Base-by-base conservation (phyloP, 108 stramenopile genomes). In the Cylindrotheca fusiformis region DNA sequence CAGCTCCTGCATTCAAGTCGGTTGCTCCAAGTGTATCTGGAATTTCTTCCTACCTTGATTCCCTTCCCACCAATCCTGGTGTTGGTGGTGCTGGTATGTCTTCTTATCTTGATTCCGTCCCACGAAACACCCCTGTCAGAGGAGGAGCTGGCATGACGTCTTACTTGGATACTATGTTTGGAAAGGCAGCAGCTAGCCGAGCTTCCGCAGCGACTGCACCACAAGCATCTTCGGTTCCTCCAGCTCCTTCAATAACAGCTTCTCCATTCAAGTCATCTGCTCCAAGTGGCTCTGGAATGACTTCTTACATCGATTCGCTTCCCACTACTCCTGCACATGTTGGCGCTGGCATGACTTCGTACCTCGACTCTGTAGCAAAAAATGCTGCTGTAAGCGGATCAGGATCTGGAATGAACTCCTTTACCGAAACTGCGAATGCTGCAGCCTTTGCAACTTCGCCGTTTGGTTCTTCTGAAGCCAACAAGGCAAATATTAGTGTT, bases 31-130 rank as follows among this genome's bases (percentile, higher is more conserved):
- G 48, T 50, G 61, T 47, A 18, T 25, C 48, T 32, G 61, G 61
- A 12, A 62, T 62, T 47, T 50, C 26, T n/a, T 47, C 48, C 3
- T 67, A 67, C 56, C 55, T 67, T 29, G 66, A 57, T 51, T 48
- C 55, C 47, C 66, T 67, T 44, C 61, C 61, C 23, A 49, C 61
- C 32, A 55, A 45, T 22, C 54, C 33, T 22, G n/a, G 60, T 48
- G 58, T 58, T 19, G 50, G 63, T 32, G 71, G 71, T 28, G 56
- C 71, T 48, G 71, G 71, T 48, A 58, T 65, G 26, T 59, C 58
- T 12, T 48, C 58, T 4, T 72, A 72, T 50, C 29, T 65, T 4
- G 68, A 61, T 52, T 22, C 59, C 4, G 33, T 69, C n/a, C 68
- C 68, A 17, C 36, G 36, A 24, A 67, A 67, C 10, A 46, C 6